Evolutionary conservation across 2,329 filamentous ascomycete species (phyloP).

Genomic region (Thelonectria olida): DNA sequence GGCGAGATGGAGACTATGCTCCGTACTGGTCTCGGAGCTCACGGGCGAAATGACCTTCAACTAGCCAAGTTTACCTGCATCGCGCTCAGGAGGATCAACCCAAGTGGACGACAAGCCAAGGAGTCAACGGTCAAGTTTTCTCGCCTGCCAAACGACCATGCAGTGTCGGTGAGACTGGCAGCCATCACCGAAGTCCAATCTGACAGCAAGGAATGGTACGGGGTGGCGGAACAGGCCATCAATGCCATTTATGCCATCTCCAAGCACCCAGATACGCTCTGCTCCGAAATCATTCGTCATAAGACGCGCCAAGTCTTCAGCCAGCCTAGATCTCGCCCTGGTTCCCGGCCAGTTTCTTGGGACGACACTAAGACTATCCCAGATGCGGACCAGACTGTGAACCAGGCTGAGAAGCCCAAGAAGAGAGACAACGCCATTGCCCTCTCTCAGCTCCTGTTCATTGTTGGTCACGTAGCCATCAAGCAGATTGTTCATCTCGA

Average conservation of each 20-base stretch:
- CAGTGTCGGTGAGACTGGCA: slow-evolving; percentile 81
- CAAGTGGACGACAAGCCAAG: slow-evolving; percentile 81
- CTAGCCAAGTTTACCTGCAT: slow-evolving; percentile 96
- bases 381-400: slow-evolving; percentile 46
- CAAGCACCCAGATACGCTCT: slow-evolving; percentile 92
- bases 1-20: slow-evolving; percentile 96
- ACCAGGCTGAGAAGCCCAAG: slow-evolving; percentile 54
- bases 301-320: slow-evolving; percentile 86
- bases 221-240: slow-evolving; percentile 94
- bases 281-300: slow-evolving; percentile 86
- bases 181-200: slow-evolving; percentile 86
- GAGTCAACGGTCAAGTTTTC: slow-evolving; percentile 75
- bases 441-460: slow-evolving; percentile 90
- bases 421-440: slow-evolving; percentile 75
- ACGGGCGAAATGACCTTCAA: slow-evolving; percentile 84
- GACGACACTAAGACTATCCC: slow-evolving; percentile 50
- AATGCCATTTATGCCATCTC: slow-evolving; percentile 94
- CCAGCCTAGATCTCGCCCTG: slow-evolving; percentile 47
- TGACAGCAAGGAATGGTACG: slow-evolving; percentile 95
- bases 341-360: slow-evolving; percentile 58
- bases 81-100: slow-evolving; percentile 89
- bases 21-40: slow-evolving; percentile 82
- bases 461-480: slow-evolving; percentile 95
- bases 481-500: slow-evolving; percentile 99
- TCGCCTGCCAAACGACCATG: slow-evolving; percentile 90